Evolutionary conservation across 2,329 filamentous ascomycete species (phyloP), one percentile per base, ranked within the genome.

Genomic region (Knoxdaviesia proteae): DNA sequence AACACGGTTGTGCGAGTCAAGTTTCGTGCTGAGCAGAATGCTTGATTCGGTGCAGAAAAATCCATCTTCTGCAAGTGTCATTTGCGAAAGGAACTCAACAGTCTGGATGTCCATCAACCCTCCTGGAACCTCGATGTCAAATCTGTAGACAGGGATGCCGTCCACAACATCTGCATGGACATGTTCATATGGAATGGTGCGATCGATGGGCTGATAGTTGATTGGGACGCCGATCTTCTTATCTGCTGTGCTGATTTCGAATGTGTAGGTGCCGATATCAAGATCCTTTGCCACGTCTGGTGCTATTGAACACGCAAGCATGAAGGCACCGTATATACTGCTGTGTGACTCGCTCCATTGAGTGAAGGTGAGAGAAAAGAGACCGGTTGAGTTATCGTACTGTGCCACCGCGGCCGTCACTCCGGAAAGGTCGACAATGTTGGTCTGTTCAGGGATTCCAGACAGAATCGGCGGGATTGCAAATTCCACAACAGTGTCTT

Each of bases 401-500:
- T 3, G 8, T 9, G 34, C 34, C 34, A 36, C 11, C 9, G 9
- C 34, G 11, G 11, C 34, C 3, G 34, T 9, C 9, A 9, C 11
- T 36, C 9, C 8, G 3, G 34, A 36, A 9, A 11, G 8, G 3
- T 36, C 34, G 8, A 36, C 9, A 9, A 36, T 11, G 8, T 9
- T 9, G 9, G 34, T 9, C 11, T 11, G 8, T 36, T 9, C 11
- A 11, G 11, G 9, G 11, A 36, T 9, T 9, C 34, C 34, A 36
- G 34, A 36, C 9, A 36, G 34, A 9, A 9, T 11, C 11, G 8
- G 8, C 8, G 46, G 45, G 4, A 48, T 42, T 1, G 42, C 45
- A 31, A 48, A 48, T 11, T 41, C 45, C 36, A 41, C 39, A 10
- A 40, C 35, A 7, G 44, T 38, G 8, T 39, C 44, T 29, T 8